Base-by-base conservation (phyloP, 495 filamentous ascomycete species). In the Alectoria sarmentosa region DNA sequence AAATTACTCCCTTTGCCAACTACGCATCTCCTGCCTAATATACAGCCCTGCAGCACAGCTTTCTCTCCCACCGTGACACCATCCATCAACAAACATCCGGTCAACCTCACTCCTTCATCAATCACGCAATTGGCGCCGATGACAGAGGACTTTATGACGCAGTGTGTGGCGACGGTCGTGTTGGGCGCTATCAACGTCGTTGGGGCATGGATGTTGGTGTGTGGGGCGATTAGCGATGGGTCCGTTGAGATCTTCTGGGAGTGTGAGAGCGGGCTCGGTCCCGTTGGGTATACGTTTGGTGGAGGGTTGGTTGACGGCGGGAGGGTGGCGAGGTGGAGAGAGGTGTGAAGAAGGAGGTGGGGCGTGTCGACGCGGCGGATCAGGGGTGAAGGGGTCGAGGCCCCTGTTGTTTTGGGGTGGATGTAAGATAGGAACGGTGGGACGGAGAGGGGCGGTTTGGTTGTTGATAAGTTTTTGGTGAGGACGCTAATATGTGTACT, bases 291-390 rank as follows among this genome's bases (percentile, higher is more conserved):
- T 0, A 77, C 73, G 17, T 77, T 75, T 52, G 84, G 84, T 30
- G 80, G 72, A 48, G 90, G 85, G 67, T 91, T 88, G 36, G 90
- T 74, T 1, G 89, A 84, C 65, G 84, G 80, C 65, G 84, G 80
- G 19, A 85, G 76, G 63, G 91, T 92, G 42, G 94, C 94, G 26
- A 98, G 86, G 66, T 85, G 84, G n/a, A 97, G 84, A 2, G 91
- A 96, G 38, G 89, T 80, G 57, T 84, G 82, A 1, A 96, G 82
- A 4, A 98, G 86, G 26, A 95, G 80, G 38, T 90, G 83, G 1
- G 89, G 82, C 26, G 89, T 96, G 71, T 98, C 94, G 32, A 96
- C 89, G 28, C 94, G 89, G 59, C 92, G 85, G 64, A 96, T 85
- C 14, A 96, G 77, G 2, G 86, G 86, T 66, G 26, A 73, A 48